phyloP scores from a whole-genome alignment of 2,329 filamentous ascomycete species.

The Colletotrichum somersetense region DNA sequence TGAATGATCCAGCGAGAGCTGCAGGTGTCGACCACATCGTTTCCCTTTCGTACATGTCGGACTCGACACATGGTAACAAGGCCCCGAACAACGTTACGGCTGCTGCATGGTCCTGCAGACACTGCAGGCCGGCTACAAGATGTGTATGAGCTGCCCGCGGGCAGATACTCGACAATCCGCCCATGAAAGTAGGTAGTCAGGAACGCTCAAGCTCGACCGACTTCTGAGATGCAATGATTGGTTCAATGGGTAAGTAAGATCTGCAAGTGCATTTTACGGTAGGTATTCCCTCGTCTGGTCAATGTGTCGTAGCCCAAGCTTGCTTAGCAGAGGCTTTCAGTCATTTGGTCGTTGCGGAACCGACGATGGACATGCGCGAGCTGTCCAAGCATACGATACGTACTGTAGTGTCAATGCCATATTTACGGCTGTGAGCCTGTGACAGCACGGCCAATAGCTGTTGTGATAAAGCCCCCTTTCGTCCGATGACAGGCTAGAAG shows the following conservation, averaged over 20 bases:
- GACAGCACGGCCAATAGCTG: constrained; percentile 21
- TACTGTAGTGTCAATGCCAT: neutral
- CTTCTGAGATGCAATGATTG: neutral
- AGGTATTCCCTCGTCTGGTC: no score
- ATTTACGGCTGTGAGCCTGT: neutral
- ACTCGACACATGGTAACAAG: constrained; percentile 35
- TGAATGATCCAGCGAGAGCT: constrained; percentile 12
- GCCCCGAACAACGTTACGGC: constrained; percentile 11
- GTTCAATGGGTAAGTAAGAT: neutral
- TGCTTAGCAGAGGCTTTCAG: neutral
- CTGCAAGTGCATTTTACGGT: neutral
- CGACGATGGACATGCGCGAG: constrained; percentile 5
- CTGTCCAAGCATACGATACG: constrained; percentile 16
- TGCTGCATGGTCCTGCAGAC: constrained; percentile 19
- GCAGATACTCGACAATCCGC: neutral
- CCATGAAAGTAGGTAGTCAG: neutral
- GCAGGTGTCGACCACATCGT: constrained; percentile 23
- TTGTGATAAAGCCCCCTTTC: constrained; percentile 22
- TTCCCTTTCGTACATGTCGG: constrained; percentile 31
- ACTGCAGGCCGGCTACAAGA: neutral
- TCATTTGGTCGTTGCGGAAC: constrained; percentile 9
- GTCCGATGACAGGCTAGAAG: constrained; percentile 29
- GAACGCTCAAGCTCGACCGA: neutral
- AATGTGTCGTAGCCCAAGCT: neutral
- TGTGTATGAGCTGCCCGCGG: neutral